These are phyloP conservation scores for Durusdinium trenchii DNA, from an alignment of 73 alveolate genomes.

Conservation along the genomic window DNA sequence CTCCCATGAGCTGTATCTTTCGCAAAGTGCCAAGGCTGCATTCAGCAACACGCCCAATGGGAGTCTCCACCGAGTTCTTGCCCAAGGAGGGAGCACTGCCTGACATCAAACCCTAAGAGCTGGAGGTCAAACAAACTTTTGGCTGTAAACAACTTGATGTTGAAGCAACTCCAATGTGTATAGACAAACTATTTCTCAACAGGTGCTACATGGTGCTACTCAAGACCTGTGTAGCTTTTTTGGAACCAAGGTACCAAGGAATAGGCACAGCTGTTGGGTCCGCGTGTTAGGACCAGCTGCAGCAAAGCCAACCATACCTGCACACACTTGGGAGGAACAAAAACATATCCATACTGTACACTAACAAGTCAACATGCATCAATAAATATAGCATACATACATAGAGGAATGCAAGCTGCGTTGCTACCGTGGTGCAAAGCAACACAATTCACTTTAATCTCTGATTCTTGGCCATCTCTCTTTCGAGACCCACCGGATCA, in stretches of 20 bases:
- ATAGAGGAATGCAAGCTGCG: too few relatives aligned
- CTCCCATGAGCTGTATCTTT: slow-evolving; percentile 42
- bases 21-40: slow-evolving; percentile 6
- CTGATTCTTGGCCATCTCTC: too few relatives aligned
- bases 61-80: slow-evolving; percentile 61
- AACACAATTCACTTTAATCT: too few relatives aligned
- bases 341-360: too few relatives aligned
- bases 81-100: slow-evolving; percentile 57
- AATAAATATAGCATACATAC: too few relatives aligned
- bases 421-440: too few relatives aligned
- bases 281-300: slow-evolving; percentile 86
- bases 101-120: background rate
- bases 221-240: background rate
- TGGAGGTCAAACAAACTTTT: background rate
- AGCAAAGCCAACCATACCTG: slow-evolving; percentile 76
- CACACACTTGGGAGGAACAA: too few relatives aligned
- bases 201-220: background rate
- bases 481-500: too few relatives aligned
- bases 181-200: background rate
- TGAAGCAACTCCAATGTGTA: too few relatives aligned
- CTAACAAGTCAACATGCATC: too few relatives aligned
- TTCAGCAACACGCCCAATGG: slow-evolving; percentile 16
- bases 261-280: slow-evolving; percentile 56
- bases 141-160: too few relatives aligned
- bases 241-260: slow-evolving; percentile 27